Percentiles rank a stretch among this genome's conserved stretches.
These are phyloP conservation scores for Tylopilus rubrobrunneus DNA, from an alignment of 768 basidiomycete species.

Conservation along the genomic window DNA sequence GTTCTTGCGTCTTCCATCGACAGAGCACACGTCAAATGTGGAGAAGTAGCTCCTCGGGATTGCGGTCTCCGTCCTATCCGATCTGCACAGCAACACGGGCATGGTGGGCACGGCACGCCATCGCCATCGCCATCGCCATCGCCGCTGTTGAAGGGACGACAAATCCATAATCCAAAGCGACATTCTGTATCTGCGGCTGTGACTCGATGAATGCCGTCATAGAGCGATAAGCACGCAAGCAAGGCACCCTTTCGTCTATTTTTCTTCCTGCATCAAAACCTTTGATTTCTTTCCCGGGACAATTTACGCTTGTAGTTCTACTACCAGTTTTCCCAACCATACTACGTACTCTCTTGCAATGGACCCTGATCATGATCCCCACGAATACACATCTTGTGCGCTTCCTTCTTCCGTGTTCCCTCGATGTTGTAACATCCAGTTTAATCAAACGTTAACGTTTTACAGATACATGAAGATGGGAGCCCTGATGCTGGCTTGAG, in stretches of 20 bases:
- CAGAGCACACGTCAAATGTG: conserved; percentile 85
- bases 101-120: conserved; percentile 11
- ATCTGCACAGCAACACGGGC: conserved; percentile 25
- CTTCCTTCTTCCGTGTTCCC: background rate
- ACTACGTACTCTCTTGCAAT: conserved; percentile 20
- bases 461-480: conserved; percentile 4
- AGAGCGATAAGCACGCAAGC: conserved; percentile 16
- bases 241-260: background rate
- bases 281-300: conserved; percentile 3
- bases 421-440: conserved; percentile 19
- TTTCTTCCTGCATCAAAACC: conserved; percentile 5
- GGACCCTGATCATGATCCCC: conserved; percentile 13
- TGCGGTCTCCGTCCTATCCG: conserved; percentile 57
- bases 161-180: conserved; percentile 25
- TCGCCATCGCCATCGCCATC: conserved; percentile 15
- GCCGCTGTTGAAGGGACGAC: conserved; percentile 27
- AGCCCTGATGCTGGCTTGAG: conserved; percentile 14
- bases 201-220: conserved; percentile 23
- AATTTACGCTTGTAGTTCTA: conserved; percentile 10
- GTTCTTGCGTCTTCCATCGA: conserved; percentile 13
- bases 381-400: conserved; percentile 12
- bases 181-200: conserved; percentile 21
- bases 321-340: background rate
- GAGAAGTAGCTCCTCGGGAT: conserved; percentile 75
- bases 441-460: conserved; percentile 8